Percentiles rank a stretch among this genome's conserved stretches.
Evolutionary conservation across 2,329 filamentous ascomycete genomes (phyloP).

Genomic region (Fusarium pseudocircinatum): DNA sequence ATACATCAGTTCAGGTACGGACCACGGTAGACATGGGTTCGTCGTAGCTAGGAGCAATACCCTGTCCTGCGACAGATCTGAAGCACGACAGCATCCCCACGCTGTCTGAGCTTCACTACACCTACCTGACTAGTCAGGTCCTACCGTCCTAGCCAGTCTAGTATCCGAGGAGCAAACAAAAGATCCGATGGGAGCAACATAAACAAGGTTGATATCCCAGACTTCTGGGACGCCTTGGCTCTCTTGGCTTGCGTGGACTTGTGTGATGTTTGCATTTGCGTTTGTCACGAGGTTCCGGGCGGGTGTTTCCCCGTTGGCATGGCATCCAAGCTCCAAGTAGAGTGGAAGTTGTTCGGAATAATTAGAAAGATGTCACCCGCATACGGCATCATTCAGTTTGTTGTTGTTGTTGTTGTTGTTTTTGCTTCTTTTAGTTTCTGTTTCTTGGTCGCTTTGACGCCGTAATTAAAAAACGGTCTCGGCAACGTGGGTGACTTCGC

Average conservation of each 20-base stretch:
- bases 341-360: constrained; percentile 7
- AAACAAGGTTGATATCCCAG: constrained; percentile 27
- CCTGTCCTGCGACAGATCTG: constrained; percentile 60
- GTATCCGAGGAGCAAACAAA: constrained; percentile 10
- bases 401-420: background rate
- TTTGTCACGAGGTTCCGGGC: constrained; percentile 7
- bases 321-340: background rate
- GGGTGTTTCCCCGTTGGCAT: constrained; percentile 2
- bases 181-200: background rate
- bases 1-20: constrained; percentile 24
- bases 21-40: constrained; percentile 27
- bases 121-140: constrained; percentile 9
- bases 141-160: constrained; percentile 3
- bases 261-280: background rate
- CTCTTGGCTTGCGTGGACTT: constrained; percentile 16
- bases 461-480: constrained; percentile 12
- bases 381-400: background rate
- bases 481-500: constrained; percentile 10
- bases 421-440: constrained; percentile 2
- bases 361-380: constrained; percentile 1
- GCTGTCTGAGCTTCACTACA: constrained; percentile 33
- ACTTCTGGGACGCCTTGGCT: constrained; percentile 31
- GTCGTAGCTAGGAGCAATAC: constrained; percentile 34
- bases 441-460: background rate
- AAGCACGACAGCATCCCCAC: constrained; percentile 51